These are phyloP conservation scores for Neonectria punicea DNA, from an alignment of 2,329 filamentous ascomycete genomes.

Conservation along the genomic window DNA sequence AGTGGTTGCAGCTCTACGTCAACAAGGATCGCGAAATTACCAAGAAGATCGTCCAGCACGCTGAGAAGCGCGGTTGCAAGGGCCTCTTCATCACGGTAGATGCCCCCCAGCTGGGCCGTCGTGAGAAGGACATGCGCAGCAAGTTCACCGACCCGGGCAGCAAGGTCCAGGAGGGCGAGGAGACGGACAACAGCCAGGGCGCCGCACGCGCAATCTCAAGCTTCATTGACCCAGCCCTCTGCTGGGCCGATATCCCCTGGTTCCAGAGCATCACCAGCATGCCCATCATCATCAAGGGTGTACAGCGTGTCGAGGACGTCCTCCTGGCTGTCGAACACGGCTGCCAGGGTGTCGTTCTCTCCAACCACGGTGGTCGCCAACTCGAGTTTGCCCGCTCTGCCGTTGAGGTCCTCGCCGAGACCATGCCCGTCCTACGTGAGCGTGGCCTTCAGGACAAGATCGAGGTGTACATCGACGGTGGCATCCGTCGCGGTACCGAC, in stretches of 20 bases:
- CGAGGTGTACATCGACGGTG: conserved; percentile 92
- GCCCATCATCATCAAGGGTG: conserved; percentile 96
- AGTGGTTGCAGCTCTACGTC: conserved; percentile 98
- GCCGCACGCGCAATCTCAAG: conserved; percentile 93
- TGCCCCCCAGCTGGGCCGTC: conserved; percentile 90
- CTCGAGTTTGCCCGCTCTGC: conserved; percentile 91
- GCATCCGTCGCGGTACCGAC: conserved; percentile 89
- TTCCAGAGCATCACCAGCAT: conserved; percentile 90
- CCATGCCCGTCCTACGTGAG: conserved; percentile 85
- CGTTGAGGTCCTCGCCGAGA: conserved; percentile 91
- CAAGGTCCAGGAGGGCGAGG: conserved; percentile 80
- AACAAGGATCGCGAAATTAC: conserved; percentile 96
- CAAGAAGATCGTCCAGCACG: conserved; percentile 88
- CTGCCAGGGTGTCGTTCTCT: conserved; percentile 90
- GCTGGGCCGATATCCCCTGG: conserved; percentile 95
- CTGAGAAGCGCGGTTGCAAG: conserved; percentile 90
- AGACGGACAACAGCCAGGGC: conserved; percentile 88
- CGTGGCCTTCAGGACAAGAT: conserved; percentile 79
- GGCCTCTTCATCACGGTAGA: conserved; percentile 98
- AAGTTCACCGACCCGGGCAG: conserved; percentile 89
- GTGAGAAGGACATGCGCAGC: conserved; percentile 97
- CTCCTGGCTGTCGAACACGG: conserved; percentile 84
- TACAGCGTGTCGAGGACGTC: conserved; percentile 96
- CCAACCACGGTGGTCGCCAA: conserved; percentile 95
- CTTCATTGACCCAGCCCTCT: conserved; percentile 95